Conservation (phyloP, 441 rosid genomes). For the Corymbia calophylla region DNA sequence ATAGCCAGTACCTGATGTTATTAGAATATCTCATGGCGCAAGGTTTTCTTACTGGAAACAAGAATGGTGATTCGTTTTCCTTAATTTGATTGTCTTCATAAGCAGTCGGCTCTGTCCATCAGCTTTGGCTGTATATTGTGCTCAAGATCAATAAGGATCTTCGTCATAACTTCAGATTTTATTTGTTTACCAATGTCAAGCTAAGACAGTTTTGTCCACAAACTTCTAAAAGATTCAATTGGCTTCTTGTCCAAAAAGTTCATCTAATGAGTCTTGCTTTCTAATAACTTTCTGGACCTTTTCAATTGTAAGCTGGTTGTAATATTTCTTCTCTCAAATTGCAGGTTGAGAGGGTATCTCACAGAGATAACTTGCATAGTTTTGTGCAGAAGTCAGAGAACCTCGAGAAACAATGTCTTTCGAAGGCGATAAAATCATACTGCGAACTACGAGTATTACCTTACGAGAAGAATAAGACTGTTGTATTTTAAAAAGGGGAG, state of each 20-base stretch:
- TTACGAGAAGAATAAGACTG: conserved; percentile 59
- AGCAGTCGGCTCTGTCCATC: neutral
- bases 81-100: neutral
- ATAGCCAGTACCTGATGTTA: neutral
- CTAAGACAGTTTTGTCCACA: neutral
- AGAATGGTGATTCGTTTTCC: neutral
- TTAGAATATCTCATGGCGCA: neutral
- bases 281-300: neutral
- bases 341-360: conserved; percentile 90
- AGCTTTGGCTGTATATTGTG: neutral
- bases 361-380: conserved; percentile 71
- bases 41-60: neutral
- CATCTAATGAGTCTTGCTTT: neutral
- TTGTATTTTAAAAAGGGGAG: conserved; percentile 45
- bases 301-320: neutral
- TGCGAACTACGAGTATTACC: conserved; percentile 84
- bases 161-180: neutral
- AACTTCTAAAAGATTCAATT: neutral
- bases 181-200: neutral
- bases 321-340: neutral
- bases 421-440: conserved; percentile 68
- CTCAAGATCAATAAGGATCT: neutral
- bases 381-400: conserved; percentile 84
- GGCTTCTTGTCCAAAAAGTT: neutral
- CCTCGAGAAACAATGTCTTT: conserved; percentile 88